Conservation (phyloP, 106 monocot species). For the Platanthera zijinensis region DNA sequence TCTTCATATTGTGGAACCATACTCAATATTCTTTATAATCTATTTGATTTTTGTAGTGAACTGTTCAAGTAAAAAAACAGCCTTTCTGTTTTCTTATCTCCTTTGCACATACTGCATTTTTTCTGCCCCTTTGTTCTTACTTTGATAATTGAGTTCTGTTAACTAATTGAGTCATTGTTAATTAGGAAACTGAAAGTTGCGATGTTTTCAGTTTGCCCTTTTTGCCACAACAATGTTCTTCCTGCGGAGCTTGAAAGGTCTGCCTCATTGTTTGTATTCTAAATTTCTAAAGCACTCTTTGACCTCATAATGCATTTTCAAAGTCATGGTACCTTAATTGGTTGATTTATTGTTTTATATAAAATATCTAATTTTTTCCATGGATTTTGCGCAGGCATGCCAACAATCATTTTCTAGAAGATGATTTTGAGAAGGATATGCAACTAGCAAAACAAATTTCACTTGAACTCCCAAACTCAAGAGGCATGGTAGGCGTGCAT, state of each 20-base stretch:
- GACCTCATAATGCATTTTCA: background rate
- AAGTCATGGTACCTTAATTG: background rate
- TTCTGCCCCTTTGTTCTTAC: background rate
- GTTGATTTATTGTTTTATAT: background rate
- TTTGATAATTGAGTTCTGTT: slow-evolving; percentile 1
- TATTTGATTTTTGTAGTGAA: background rate
- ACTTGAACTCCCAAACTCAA: slow-evolving; percentile 44
- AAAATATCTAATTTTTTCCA: background rate
- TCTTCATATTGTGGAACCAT: background rate
- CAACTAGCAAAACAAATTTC: slow-evolving; percentile 63
- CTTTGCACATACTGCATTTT: background rate
- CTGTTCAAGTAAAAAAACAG: background rate
- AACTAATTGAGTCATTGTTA: background rate
- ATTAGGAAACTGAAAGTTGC: slow-evolving; percentile 7
- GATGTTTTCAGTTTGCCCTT: slow-evolving; percentile 73
- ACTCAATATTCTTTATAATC: background rate
- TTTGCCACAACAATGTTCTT: slow-evolving; percentile 49
- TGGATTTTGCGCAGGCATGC: slow-evolving; percentile 54
- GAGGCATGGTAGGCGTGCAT: slow-evolving; percentile 15
- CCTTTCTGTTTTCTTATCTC: background rate
- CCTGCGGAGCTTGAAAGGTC: slow-evolving; percentile 64
- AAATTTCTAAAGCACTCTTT: background rate
- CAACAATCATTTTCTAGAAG: slow-evolving; percentile 69
- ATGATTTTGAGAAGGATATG: slow-evolving; percentile 58
- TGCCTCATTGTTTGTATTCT: background rate